Base-by-base conservation (phyloP, 768 basidiomycete species). In the Tephrocybe sp. region DNA sequence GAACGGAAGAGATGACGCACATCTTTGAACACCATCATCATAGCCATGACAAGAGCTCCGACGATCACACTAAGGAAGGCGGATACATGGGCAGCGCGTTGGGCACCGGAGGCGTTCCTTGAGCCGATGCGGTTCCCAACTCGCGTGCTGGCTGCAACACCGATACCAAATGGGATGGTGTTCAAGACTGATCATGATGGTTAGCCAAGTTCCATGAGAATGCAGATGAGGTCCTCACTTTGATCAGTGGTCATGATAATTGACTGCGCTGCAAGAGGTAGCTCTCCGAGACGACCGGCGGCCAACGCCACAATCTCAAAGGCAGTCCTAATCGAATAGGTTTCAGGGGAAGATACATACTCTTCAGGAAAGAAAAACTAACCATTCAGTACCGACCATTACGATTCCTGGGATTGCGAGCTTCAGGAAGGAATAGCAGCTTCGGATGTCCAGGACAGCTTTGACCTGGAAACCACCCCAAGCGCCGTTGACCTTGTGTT, bases 341-440 rank as follows among this genome's bases (percentile, higher is more conserved):
- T 19, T 50, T n/a, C n/a, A n/a, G n/a, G n/a, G n/a, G n/a, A n/a
- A n/a, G n/a, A n/a, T n/a, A n/a, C n/a, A n/a, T n/a, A n/a, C n/a
- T n/a, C n/a, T n/a, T n/a, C n/a, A n/a, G n/a, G n/a, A n/a, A n/a
- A n/a, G n/a, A n/a, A n/a, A n/a, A n/a, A 51, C 74, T 46, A 59
- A 87, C 87, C 87, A 91, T 70, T 91, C 89, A 3, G 87, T 87
- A 18, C 84, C 86, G 24, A 89, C 79, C 87, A 89, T 89, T 22
- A 88, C 58, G 36, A 90, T 86, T 0, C 87, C 89, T 0, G 88
- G 87, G n/a, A 89, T 57, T 0, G 86, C 88, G 35, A 90, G 75
- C 44, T 73, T 75, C 22, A 87, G 72, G 64, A 90, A 89, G 18
- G 60, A 60, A 30, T 70, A 52, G 54, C 86, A 87, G 54, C 80